Evolutionary conservation across 257 asterid genomes (phyloP).

Genomic region (Scutellaria barbata): DNA sequence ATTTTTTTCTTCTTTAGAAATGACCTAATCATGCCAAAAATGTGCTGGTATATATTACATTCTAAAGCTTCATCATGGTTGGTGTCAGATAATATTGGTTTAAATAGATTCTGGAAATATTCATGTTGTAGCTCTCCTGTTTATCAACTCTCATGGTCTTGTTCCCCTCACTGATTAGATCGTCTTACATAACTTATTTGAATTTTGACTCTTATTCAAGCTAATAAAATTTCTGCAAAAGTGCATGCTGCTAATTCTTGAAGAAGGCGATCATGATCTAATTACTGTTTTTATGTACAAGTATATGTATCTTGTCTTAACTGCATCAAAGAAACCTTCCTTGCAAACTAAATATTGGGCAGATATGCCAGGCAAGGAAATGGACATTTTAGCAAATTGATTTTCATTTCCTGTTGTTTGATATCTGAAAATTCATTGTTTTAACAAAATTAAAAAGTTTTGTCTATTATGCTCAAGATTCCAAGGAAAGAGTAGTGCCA

Average conservation of each 20-base stretch:
- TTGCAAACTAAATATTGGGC: background rate
- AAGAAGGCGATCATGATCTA: background rate
- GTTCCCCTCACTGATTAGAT: background rate
- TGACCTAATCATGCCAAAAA: background rate
- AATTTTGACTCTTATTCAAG: background rate
- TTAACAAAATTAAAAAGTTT: background rate
- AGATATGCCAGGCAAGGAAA: background rate
- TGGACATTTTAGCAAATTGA: background rate
- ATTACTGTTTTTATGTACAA: background rate
- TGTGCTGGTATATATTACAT: background rate
- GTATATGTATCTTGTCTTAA: background rate
- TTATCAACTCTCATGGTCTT: background rate
- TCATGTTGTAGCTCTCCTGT: background rate
- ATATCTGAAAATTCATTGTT: background rate
- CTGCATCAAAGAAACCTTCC: background rate
- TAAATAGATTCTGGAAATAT: background rate
- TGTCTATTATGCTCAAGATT: too few relatives aligned
- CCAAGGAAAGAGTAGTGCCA: too few relatives aligned
- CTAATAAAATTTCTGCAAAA: background rate
- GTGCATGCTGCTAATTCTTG: constrained; percentile 2
- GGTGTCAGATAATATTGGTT: background rate
- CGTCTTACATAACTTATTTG: background rate
- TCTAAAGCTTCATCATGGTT: background rate
- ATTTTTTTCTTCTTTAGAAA: background rate
- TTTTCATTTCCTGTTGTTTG: background rate